Percentiles rank a stretch among this genome's conserved stretches.
phyloP scores from a whole-genome alignment of 352 stramenopile species.

The Achlya hypogyna region DNA sequence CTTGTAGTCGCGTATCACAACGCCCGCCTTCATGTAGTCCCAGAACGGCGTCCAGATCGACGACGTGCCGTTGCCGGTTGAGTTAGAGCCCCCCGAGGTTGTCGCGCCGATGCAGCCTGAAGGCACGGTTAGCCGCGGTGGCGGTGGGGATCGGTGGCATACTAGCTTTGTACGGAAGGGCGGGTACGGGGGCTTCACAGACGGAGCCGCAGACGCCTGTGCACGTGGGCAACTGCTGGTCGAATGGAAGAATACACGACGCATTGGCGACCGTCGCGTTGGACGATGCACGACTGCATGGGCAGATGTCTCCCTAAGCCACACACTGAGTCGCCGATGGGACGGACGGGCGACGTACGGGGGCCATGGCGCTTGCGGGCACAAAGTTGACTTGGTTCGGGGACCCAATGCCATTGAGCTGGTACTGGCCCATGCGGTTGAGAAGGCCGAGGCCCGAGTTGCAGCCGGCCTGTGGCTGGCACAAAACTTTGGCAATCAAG shows the following conservation, averaged over 20 bases:
- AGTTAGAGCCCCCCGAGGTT: constrained; percentile 1
- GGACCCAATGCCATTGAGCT: constrained; percentile 50
- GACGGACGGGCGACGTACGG: background rate
- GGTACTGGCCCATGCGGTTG: constrained; percentile 52
- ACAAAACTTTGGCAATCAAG: constrained; percentile 39
- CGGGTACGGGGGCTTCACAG: background rate
- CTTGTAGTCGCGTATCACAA: background rate
- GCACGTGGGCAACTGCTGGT: constrained; percentile 11
- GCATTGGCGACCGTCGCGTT: background rate
- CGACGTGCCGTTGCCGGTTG: background rate
- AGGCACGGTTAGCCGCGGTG: background rate
- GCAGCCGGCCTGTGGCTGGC: constrained; percentile 40
- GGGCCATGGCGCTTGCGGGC: background rate
- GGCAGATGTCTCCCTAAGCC: background rate
- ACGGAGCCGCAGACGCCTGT: constrained; percentile 13
- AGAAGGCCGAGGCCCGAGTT: constrained; percentile 45
- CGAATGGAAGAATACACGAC: constrained; percentile 11
- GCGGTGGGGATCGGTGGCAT: background rate
- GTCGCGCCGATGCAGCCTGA: constrained; percentile 4
- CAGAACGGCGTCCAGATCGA: constrained; percentile 2
- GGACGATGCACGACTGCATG: background rate
- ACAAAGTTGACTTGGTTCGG: constrained; percentile 58
- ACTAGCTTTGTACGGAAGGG: constrained; percentile 10
- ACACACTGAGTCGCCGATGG: background rate
- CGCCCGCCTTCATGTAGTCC: background rate